Evolutionary conservation across 805 yeast species (phyloP), one percentile per base, ranked within the genome.

Genomic region (Yarrowia sp.): DNA sequence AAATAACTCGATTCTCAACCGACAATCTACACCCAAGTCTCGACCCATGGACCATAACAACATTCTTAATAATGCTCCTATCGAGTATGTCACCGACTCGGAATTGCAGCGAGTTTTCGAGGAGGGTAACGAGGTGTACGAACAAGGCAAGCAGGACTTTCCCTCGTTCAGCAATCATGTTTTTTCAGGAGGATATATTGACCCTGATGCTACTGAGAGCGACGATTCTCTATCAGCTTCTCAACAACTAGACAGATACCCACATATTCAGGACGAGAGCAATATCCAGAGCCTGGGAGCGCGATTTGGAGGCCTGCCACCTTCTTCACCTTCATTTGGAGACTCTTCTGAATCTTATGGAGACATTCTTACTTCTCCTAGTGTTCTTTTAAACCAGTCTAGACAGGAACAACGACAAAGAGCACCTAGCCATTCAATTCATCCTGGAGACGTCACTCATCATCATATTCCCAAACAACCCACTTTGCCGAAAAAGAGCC

Each of bases 321-420:
- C 36, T 14, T 38, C 44, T 6, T 51, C 60, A 4, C 60, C 60
- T 3, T 15, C 8, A n/a, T 13, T 22, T 5, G 44, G 35, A 18
- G 14, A 36, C 44, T 36, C 44, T 2, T 38, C 43, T 5, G 60
- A 51, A 13, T 51, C 36, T 0, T 14, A 5, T 6, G 14, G 18
- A 6, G 60, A 51, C 22, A 22, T 51, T 22, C 60, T 51, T 18
- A 51, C 44, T 14, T 51, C 60, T 8, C 60, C 60, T 4, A 38
- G 44, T 51, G 60, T 51, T 9, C 44, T 38, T 3, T 7, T 38
- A 22, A 51, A 51, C 36, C 60, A 51, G 44, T 51, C 60, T n/a
- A 38, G 60, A 51, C 38, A 38, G 10, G 60, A 51, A 28, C 35
- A 51, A 13, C n/a, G 44, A 38, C 60, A 36, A 18, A 22, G 39